Evolutionary conservation across 78 protist genomes (phyloP), one percentile per base, ranked within the genome.

Genomic region (Tieghemostelium lacteum): DNA sequence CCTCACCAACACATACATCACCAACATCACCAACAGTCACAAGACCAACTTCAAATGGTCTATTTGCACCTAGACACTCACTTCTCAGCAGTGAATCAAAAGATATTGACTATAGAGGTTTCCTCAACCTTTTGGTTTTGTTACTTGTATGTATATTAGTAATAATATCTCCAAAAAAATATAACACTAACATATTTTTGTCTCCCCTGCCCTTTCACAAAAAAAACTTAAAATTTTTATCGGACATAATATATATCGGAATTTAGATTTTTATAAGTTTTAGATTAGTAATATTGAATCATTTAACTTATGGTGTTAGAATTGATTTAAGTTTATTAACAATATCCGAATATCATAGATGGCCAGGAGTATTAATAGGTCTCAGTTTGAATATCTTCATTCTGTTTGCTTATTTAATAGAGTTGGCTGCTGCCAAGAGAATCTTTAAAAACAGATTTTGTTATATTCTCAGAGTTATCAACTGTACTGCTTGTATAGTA

Each of bases 321-420:
- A 75, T 87, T 40, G 83, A 87, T 61, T 69, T 87, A 19, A 72
- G 62, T 55, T 40, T 75, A 55, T 69, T 73, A 20, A 73, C 26
- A 31, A 64, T 87, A 10, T 58, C 85, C 5, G 93, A 87, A 61
- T 87, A 78, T 69, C 76, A 87, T 70, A 87, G 93, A 87, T 87
- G 93, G 93, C 93, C 93, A 31, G 93, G 93, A 19, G 75, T 64
- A 2, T 45, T 87, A 72, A 87, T 87, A 24, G 36, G 55, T n/a
- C n/a, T 87, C 14, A 19, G 65, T 29, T 26, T 74, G 24, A 86
- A 86, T n/a, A 1, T 86, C 19, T 73, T 71, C 39, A 74, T 86
- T 6, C 36, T 86, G 7, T 26, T 42, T 20, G 85, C 92, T 0
- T 63, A 60, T 54, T 54, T 63, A 7, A 73, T 74, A 10, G 92